Conservation (phyloP, 1,139 yeast species). For the Scheffersomyces quercinus region DNA sequence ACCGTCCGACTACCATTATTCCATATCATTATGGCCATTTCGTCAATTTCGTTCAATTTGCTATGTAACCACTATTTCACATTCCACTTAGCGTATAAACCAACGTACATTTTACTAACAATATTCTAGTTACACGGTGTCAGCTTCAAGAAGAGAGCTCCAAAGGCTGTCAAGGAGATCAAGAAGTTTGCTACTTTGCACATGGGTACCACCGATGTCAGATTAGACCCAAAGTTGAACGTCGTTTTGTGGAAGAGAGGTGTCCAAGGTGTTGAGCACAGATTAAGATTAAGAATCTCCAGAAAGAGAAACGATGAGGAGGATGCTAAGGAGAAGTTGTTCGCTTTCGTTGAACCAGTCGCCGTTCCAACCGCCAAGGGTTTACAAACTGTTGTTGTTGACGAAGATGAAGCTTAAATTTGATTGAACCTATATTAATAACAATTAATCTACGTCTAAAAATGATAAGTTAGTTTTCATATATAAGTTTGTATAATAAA, state of each 20-base stretch:
- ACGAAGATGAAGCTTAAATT: conserved; percentile 74
- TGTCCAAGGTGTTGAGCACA: conserved; percentile 97
- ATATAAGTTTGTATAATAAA: conserved; percentile 14
- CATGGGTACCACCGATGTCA: conserved; percentile 99
- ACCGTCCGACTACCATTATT: too few species aligned
- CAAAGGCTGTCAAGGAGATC: conserved; percentile 99
- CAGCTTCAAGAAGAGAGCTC: conserved; percentile 99
- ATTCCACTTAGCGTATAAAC: too few species aligned
- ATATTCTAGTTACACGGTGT: conserved; percentile 83
- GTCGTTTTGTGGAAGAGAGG: conserved; percentile 99
- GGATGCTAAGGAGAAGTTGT: conserved; percentile 97
- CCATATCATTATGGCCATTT: too few species aligned
- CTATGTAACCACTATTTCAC: too few species aligned
- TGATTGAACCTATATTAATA: neutral
- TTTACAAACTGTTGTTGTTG: conserved; percentile 96
- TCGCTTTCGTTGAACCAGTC: conserved; percentile 98
- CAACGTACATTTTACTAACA: conserved; percentile 35
- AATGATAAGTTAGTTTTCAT: conserved; percentile 4
- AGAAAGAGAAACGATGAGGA: conserved; percentile 99
- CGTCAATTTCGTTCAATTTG: too few species aligned
- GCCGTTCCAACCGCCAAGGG: conserved; percentile 94
- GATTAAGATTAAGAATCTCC: conserved; percentile 98
- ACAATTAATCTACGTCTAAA: too few species aligned
- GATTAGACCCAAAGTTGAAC: conserved; percentile 98
- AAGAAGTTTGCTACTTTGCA: conserved; percentile 98